Percentiles rank a stretch among this genome's conserved stretches.
Evolutionary conservation across 2,329 filamentous ascomycete species (phyloP).

Genomic region (Ophiostoma ips): DNA sequence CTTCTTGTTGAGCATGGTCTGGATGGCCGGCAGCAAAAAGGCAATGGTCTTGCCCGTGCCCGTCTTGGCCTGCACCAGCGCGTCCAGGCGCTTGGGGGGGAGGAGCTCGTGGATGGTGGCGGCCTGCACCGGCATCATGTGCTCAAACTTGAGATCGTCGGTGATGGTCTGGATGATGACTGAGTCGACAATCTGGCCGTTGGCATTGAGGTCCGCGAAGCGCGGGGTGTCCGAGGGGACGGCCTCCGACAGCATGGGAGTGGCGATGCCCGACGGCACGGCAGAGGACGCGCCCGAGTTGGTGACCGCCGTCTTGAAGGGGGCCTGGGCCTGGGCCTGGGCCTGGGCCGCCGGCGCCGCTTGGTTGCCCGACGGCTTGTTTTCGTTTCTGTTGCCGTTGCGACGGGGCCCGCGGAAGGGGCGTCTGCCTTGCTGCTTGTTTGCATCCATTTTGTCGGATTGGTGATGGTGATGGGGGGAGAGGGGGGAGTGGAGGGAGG

Average conservation of each 20-base stretch:
- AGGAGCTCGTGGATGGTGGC: slow-evolving; percentile 35
- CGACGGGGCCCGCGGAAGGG: background rate
- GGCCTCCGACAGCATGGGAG: slow-evolving; percentile 23
- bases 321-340: background rate
- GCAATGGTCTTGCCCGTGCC: slow-evolving; percentile 79
- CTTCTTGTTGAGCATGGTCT: slow-evolving; percentile 47
- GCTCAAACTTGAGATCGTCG: slow-evolving; percentile 33
- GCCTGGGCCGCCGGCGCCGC: no score
- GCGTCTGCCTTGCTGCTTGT: background rate
- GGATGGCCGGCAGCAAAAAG: slow-evolving; percentile 71
- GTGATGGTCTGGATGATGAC: slow-evolving; percentile 33
- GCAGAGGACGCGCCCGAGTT: background rate
- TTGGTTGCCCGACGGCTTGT: background rate
- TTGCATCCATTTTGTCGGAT: background rate
- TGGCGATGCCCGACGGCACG: slow-evolving; percentile 11
- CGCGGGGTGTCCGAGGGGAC: slow-evolving; percentile 30
- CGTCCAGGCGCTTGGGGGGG: slow-evolving; percentile 30
- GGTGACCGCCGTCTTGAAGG: background rate
- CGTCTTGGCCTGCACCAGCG: slow-evolving; percentile 71
- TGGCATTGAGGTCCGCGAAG: slow-evolving; percentile 30
- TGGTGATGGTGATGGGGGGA: background rate
- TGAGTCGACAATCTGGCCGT: slow-evolving; percentile 28
- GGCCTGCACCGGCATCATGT: slow-evolving; percentile 43
- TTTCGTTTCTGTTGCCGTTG: background rate
- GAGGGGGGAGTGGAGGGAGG: background rate